phyloP scores from a whole-genome alignment of 2,329 filamentous ascomycete species.

The Plenodomus tracheiphilus region DNA sequence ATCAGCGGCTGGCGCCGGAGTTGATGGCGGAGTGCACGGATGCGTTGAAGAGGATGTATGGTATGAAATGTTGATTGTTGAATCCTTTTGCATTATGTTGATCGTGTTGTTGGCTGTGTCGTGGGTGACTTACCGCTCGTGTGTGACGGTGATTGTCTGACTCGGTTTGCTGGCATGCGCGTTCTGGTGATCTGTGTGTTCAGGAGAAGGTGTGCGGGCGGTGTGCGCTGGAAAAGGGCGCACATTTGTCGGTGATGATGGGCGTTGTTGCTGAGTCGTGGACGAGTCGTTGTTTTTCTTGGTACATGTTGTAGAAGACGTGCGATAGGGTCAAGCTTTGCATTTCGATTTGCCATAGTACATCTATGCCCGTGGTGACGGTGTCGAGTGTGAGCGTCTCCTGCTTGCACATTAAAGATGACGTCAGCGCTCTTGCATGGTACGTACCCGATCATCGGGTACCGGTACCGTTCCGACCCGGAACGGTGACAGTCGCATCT shows the following conservation, averaged over 20 bases:
- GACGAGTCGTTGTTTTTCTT: background rate
- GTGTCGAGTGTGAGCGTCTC: too few relatives aligned
- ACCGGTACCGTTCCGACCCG: constrained; percentile 19
- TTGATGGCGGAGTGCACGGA: constrained; percentile 17
- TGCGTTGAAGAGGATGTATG: constrained; percentile 25
- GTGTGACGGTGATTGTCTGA: background rate
- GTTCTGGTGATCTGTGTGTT: background rate
- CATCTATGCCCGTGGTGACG: too few relatives aligned
- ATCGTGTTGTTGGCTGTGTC: background rate
- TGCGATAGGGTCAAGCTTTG: background rate
- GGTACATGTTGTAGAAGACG: background rate
- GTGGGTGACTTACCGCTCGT: background rate
- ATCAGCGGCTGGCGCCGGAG: constrained; percentile 10
- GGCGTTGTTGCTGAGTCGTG: background rate
- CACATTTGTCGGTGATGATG: background rate
- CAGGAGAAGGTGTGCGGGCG: background rate
- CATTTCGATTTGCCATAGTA: too few relatives aligned
- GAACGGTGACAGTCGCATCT: constrained; percentile 12
- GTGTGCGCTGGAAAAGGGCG: background rate
- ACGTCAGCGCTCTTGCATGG: constrained; percentile 8
- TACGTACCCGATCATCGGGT: constrained; percentile 3
- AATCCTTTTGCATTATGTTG: background rate
- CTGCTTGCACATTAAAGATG: background rate
- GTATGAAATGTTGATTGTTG: constrained; percentile 5
- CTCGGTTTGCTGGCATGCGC: background rate